Evolutionary conservation across 2,329 filamentous ascomycete species (phyloP).

Genomic region (Ceratocystis smalleyi): DNA sequence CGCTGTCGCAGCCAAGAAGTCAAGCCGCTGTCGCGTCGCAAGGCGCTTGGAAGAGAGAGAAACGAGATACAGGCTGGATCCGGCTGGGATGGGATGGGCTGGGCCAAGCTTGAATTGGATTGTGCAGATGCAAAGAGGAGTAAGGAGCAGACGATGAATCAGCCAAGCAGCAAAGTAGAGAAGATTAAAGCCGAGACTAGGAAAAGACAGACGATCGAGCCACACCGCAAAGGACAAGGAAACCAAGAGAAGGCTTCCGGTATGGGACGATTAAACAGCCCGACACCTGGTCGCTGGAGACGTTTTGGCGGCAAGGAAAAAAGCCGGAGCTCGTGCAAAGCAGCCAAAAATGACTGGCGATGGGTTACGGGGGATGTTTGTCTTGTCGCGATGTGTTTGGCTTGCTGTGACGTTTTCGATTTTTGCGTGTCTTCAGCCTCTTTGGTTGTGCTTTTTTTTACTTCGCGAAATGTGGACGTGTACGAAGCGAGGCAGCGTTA

Average conservation of each 20-base stretch:
- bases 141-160: neutral
- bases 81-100: neutral
- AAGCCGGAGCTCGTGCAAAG: neutral
- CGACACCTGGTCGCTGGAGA: neutral
- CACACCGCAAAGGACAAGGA: neutral
- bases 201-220: neutral
- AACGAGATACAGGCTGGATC: neutral
- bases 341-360: neutral
- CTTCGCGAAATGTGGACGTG: conserved; percentile 1
- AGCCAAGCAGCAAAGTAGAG: neutral
- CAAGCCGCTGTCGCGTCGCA: neutral
- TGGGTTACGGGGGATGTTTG: neutral
- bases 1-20: neutral
- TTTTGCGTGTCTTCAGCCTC: neutral
- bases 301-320: neutral
- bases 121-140: neutral
- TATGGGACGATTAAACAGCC: no score
- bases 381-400: neutral
- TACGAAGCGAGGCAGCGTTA: neutral
- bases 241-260: neutral
- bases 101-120: neutral
- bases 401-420: neutral
- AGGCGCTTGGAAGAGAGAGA: neutral
- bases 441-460: conserved; percentile 1
- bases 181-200: neutral